Percentiles rank a stretch among this genome's conserved stretches.
These are phyloP conservation scores for Apiosordaria backusii DNA, from an alignment of 495 filamentous ascomycete species.

Conservation along the genomic window DNA sequence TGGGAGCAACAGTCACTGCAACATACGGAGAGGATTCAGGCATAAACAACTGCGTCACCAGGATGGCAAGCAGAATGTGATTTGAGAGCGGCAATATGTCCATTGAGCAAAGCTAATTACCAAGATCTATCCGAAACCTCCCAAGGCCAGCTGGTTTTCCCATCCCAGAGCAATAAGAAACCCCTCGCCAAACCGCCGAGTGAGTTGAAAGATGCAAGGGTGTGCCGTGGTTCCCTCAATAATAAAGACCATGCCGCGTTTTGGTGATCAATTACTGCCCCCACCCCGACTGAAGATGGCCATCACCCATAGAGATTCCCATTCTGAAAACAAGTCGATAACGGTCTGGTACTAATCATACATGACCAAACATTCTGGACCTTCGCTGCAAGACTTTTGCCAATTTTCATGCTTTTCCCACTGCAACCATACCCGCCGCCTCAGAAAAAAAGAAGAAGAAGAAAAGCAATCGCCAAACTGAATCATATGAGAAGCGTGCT, in stretches of 20 bases:
- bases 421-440: neutral
- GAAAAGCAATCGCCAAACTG: neutral
- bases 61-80: no score
- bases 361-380: neutral
- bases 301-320: neutral
- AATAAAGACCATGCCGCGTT: no score
- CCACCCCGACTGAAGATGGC: neutral
- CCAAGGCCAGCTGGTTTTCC: neutral
- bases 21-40: no score
- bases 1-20: no score
- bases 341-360: neutral
- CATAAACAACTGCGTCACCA: no score
- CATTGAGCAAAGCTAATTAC: neutral
- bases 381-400: neutral
- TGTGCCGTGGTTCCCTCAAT: no score
- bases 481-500: neutral
- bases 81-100: neutral
- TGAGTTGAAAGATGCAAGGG: no score
- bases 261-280: no score
- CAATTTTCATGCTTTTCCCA: neutral
- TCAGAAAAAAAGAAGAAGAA: neutral
- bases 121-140: neutral
- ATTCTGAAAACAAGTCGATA: neutral
- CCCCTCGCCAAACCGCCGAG: no score
- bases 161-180: neutral